These are phyloP conservation scores for Penicillium sp. DNA, from an alignment of 2,329 filamentous ascomycete species.

Conservation along the genomic window DNA sequence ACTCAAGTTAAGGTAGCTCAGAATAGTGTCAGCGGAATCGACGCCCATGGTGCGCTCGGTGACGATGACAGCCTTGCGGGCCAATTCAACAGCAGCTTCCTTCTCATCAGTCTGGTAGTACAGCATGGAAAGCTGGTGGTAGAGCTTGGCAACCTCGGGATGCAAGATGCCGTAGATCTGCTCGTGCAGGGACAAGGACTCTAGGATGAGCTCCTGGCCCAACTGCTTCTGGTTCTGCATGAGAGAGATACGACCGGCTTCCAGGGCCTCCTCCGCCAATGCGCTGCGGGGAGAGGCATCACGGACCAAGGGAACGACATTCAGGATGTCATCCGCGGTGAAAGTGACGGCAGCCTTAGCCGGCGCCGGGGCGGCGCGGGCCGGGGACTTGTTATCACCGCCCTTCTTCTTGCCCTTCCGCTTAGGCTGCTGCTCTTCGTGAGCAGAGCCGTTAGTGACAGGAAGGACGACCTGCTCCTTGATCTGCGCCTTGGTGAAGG, in stretches of 20 bases:
- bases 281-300: slow-evolving; percentile 87
- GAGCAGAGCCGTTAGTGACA: slow-evolving; percentile 36
- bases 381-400: slow-evolving; percentile 48
- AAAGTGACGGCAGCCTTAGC: slow-evolving; percentile 61
- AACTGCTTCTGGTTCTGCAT: slow-evolving; percentile 93
- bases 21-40: slow-evolving; percentile 87
- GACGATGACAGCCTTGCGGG: slow-evolving; percentile 93
- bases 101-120: slow-evolving; percentile 99
- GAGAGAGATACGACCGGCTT: slow-evolving; percentile 94
- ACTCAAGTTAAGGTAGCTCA: slow-evolving; percentile 93
- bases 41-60: slow-evolving; percentile 90
- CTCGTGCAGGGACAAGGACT: slow-evolving; percentile 92
- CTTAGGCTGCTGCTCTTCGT: slow-evolving; percentile 39
- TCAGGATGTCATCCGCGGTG: slow-evolving; percentile 77
- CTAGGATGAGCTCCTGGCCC: slow-evolving; percentile 90
- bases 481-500: slow-evolving; percentile 54
- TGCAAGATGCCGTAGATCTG: slow-evolving; percentile 98
- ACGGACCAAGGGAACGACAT: slow-evolving; percentile 91
- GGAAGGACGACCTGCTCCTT: slow-evolving; percentile 34
- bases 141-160: slow-evolving; percentile 90
- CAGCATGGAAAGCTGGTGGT: slow-evolving; percentile 90
- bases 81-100: slow-evolving; percentile 88
- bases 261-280: slow-evolving; percentile 89
- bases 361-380: slow-evolving; percentile 39
- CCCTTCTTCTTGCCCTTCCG: slow-evolving; percentile 59